Evolutionary conservation across 2,329 filamentous ascomycete species (phyloP), one percentile per base, ranked within the genome.

Genomic region (Calycina herbarum): DNA sequence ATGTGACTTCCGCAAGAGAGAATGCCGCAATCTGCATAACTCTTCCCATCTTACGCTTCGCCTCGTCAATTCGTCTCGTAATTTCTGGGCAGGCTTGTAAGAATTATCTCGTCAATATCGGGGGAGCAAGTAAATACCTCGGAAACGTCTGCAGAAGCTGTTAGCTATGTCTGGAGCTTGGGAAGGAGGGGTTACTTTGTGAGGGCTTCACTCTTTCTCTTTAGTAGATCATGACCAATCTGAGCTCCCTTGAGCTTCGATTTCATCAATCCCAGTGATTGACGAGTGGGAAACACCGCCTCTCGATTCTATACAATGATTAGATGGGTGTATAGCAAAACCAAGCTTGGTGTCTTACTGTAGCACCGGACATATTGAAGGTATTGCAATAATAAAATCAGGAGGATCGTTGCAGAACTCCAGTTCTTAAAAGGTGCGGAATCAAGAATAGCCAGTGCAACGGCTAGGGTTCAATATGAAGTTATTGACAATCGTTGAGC

Each of bases 1-100:
- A 99, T 59, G 93, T 96, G 64, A 99, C 95, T 81, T 98, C 95
- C 67, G 95, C 95, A 20, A 99, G 86, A 56, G 94, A 98, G 81
- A 99, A 98, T 57, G 95, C 94, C 51, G 95, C 95, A 76, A 99
- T 96, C 79, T 98, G 94, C 95, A 99, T 99, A 45, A 99, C 95
- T 40, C 94, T 88, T 65, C 95, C 95, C 94, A 99, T 99, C 83
- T 99, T 99, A 74, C 94, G 91, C 81, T 99, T 99, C 54, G 95
- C 95, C 79, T 99, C 95, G 82, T 99, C 94, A 79, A 99, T 99
- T 76, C 95, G 91, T 78, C 89, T 88, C 60, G 95, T 97, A 75
- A 99, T 99, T 75, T 99, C 95, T 92, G 77, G n/a, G 11, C 2
- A 38, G 42, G 13, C 1, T 38, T 3, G 51, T 61, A 38, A 57